Evolutionary conservation across 495 filamentous ascomycete species (phyloP), one percentile per base, ranked within the genome.

Genomic region (Aspergillus conjunctus): DNA sequence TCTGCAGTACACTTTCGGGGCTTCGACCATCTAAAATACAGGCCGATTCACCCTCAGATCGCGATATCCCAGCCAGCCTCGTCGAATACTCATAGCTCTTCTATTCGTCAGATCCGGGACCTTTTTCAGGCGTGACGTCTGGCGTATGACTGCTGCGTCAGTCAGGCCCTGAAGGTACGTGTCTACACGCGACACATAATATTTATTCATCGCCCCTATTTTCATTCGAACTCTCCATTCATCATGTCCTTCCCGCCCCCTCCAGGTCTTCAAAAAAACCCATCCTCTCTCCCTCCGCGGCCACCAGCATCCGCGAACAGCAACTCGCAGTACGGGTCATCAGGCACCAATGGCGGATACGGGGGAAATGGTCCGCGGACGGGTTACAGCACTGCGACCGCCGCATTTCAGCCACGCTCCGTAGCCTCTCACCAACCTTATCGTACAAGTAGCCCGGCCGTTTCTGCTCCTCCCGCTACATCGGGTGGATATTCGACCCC

Each of bases 241-340:
- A 92, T 89, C 88, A 95, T 96, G 92, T 88, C 92, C 75, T 92
- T 92, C 83, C 89, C 91, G 69, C 90, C 90, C 68, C 91, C 91
- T 87, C 90, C 92, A 89, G 91, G 91, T 88, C 83, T 89, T 68
- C 85, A 82, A 66, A 83, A 82, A 77, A 81, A 77, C 54, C 87
- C 79, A 54, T 85, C 90, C 22, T 89, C 88, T 53, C 88, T 97
- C 37, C 93, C 93, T 51, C 86, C 93, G 51, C 89, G 91, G 30
- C 92, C 92, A 31, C 92, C 92, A 17, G 85, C 87, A 31, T 76
- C 88, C 34, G 79, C 86, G 59, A 75, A 67, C 61, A 85, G 73
- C 83, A 87, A 60, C 80, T 85, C 44, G 78, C 85, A 45, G 32
- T 61, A 78, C 30, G 70, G 71, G 7, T 69, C 72, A 9, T 70